Base-by-base conservation (phyloP, 345 rosid genomes). In the Brassica carinata region DNA sequence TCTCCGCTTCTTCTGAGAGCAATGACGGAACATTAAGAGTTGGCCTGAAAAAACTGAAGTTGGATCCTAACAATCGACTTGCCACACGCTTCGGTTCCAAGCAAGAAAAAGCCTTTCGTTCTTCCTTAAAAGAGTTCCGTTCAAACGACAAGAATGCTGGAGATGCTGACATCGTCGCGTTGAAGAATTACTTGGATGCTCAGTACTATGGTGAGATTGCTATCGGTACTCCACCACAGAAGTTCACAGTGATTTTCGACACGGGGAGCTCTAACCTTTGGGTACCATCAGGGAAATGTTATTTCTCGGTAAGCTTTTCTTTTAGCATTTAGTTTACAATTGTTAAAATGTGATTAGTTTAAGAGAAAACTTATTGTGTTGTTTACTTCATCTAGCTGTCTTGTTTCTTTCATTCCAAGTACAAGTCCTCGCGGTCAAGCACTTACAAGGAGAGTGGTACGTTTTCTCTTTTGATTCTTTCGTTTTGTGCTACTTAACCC, bases 201-300 rank as follows among this genome's bases (percentile, higher is more conserved):
- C 99, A 93, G 74, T 95, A 95, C 72, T 93, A 87, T 83, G 98
- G 98, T 81, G 97, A 93, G 84, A 91, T 93, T 78, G 92, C 93
- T 48, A 83, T 93, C 26, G 98, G 99, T 19, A 87, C 91, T 38
- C 99, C 98, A 18, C 89, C 93, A 5, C 99, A 95, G 82, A 93
- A 86, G 40, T 95, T 95, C 74, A 91, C 93, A 0, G 99, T 93
- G 85, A 91, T 95, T 59, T 95, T 95, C 53, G 98, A 95, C 82
- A 93, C 99, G 0, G 98, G 99, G 33, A 95, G 99, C 84, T 90
- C 99, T 76, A 93, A 95, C 77, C 81, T 93, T 72, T 95, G 99
- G 99, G 97, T 95, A 36, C 99, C 99, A 19, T 95, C 99, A 61
- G 82, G 90, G 36, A 91, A 90, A 82, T 95, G 99, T 83, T 88